A percentile compares a stretch with the other conserved stretches of the same genome.
These are phyloP conservation scores for Ailanthus altissimus DNA, from an alignment of 345 rosid genomes.

Conservation along the genomic window DNA sequence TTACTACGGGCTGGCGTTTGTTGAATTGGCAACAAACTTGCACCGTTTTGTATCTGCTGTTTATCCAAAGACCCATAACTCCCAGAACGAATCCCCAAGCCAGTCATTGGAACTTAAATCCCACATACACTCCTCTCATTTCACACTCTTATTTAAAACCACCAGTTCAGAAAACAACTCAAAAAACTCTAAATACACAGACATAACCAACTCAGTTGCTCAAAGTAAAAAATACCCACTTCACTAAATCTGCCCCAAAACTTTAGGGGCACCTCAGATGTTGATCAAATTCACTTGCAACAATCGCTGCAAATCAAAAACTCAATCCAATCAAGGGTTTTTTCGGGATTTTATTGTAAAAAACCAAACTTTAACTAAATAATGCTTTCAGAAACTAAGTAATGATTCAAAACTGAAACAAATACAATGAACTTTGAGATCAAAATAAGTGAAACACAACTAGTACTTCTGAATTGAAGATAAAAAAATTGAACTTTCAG, in stretches of 20 bases:
- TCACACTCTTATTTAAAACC: constrained; percentile 21
- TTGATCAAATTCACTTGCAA: constrained; percentile 11
- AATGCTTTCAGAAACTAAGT: neutral
- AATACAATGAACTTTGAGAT: constrained; percentile 6
- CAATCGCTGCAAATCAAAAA: neutral
- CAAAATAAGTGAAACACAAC: neutral
- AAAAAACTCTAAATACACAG: neutral
- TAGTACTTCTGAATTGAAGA: neutral
- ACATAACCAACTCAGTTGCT: neutral
- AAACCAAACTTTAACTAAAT: neutral
- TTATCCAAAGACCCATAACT: constrained; percentile 88
- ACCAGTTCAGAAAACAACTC: constrained; percentile 11
- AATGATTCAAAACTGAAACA: constrained; percentile 5
- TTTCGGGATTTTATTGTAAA: neutral
- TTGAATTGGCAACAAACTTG: constrained; percentile 46
- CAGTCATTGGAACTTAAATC: constrained; percentile 52
- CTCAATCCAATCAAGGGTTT: neutral
- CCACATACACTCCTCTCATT: constrained; percentile 43
- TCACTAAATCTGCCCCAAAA: constrained; percentile 25
- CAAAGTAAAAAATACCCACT: constrained; percentile 16
- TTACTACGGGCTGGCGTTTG: constrained; percentile 51
- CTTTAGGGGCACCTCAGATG: constrained; percentile 21
- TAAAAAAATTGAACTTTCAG: constrained; percentile 4
- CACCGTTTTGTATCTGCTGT: constrained; percentile 57
- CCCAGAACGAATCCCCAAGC: constrained; percentile 79